A percentile compares a stretch with the other conserved stretches of the same genome.
These are phyloP conservation scores for Hypholoma fasciculare DNA, from an alignment of 768 basidiomycete species.

Conservation along the genomic window DNA sequence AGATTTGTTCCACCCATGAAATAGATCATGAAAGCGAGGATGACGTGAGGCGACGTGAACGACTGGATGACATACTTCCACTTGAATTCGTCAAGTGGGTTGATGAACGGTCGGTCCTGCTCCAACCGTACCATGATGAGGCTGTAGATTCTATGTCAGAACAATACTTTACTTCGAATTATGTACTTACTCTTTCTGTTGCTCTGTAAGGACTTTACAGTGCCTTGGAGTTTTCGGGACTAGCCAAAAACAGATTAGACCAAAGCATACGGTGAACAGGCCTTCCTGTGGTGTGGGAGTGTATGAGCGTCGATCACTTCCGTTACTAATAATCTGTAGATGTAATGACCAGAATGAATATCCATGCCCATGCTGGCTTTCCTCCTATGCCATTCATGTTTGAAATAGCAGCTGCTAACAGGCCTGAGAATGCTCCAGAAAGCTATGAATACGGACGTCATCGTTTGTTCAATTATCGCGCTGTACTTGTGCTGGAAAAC, in stretches of 20 bases:
- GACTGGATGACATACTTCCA: constrained; percentile 29
- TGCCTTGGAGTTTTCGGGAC: constrained; percentile 8
- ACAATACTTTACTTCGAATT: neutral
- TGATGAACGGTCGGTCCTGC: constrained; percentile 31
- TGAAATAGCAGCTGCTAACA: constrained; percentile 60
- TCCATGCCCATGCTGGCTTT: constrained; percentile 56
- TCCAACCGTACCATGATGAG: constrained; percentile 29
- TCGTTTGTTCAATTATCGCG: too few species aligned
- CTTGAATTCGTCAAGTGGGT: constrained; percentile 29
- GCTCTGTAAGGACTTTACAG: neutral
- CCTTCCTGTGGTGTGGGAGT: constrained; percentile 9
- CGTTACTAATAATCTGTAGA: neutral
- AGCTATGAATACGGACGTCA: constrained; percentile 23
- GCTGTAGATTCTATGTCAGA: neutral
- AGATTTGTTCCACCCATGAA: constrained; percentile 36
- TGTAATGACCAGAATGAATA: constrained; percentile 29
- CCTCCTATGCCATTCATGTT: constrained; percentile 54
- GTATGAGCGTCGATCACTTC: neutral
- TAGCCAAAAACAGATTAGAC: neutral
- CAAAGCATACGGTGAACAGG: constrained; percentile 9
- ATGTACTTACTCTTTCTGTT: constrained; percentile 1
- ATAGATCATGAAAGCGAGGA: constrained; percentile 31
- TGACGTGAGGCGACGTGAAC: constrained; percentile 32
- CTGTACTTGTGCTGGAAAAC: neutral
- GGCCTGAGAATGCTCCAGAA: constrained; percentile 63